These are phyloP conservation scores for Claviceps sp. DNA, from an alignment of 2,329 filamentous ascomycete species.

Conservation along the genomic window DNA sequence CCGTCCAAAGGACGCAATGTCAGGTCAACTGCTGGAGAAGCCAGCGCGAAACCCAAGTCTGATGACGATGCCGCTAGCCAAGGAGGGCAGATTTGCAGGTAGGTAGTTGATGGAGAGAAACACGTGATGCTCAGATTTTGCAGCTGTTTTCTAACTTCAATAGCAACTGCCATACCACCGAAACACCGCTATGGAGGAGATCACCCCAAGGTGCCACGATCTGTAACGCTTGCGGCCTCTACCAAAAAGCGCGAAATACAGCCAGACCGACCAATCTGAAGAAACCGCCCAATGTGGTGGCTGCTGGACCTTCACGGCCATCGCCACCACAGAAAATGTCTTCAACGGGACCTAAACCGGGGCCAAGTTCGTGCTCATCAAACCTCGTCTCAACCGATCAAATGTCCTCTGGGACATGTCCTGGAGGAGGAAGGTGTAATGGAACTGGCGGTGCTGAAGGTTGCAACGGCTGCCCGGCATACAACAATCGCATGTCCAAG, in stretches of 20 bases:
- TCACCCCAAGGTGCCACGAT: slow-evolving; percentile 90
- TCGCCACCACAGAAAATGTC: slow-evolving; percentile 24
- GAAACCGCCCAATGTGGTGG: slow-evolving; percentile 47
- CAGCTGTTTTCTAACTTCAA: slow-evolving; percentile 1
- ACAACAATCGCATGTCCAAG: slow-evolving; percentile 92
- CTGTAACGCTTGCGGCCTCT: slow-evolving; percentile 94
- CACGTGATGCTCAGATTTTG: background rate
- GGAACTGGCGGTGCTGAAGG: slow-evolving; percentile 91
- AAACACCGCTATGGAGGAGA: slow-evolving; percentile 86
- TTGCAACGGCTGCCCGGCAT: slow-evolving; percentile 90
- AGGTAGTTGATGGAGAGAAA: slow-evolving; percentile 14
- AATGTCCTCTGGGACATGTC: slow-evolving; percentile 73
- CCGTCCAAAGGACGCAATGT: slow-evolving; percentile 19
- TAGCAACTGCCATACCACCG: slow-evolving; percentile 90
- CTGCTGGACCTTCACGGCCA: slow-evolving; percentile 28
- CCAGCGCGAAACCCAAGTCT: slow-evolving; percentile 7
- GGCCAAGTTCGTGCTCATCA: slow-evolving; percentile 33
- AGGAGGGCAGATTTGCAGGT: slow-evolving; percentile 61
- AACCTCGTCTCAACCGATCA: slow-evolving; percentile 70
- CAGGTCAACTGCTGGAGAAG: slow-evolving; percentile 9
- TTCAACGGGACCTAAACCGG: slow-evolving; percentile 25
- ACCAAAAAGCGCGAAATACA: slow-evolving; percentile 85
- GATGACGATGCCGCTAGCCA: slow-evolving; percentile 19
- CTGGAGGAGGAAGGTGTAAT: slow-evolving; percentile 88
- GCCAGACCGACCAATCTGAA: slow-evolving; percentile 83